Evolutionary conservation across 345 rosid species (phyloP).

Genomic region (Erodium maritimum): DNA sequence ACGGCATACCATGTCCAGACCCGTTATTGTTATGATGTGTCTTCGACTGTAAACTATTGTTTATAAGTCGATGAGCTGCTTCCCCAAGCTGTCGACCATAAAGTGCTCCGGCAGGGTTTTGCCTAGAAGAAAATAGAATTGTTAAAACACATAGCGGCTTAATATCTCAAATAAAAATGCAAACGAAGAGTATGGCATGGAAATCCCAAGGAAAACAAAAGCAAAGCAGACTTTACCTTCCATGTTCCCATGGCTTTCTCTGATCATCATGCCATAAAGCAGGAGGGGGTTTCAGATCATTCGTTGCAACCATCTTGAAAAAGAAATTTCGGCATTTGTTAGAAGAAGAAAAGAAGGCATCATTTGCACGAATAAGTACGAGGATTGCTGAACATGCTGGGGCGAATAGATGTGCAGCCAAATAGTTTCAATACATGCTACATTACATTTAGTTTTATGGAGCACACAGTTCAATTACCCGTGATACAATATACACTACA

Average conservation of each 20-base stretch:
- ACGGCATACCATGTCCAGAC: conserved; percentile 17
- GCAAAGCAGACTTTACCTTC: too few species aligned
- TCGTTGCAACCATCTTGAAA: conserved; percentile 33
- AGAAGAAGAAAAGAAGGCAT: too few species aligned
- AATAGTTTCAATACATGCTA: too few species aligned
- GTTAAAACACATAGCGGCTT: not conserved
- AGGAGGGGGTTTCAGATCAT: conserved; percentile 52
- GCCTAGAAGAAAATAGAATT: conserved; percentile 30
- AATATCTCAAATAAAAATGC: not conserved
- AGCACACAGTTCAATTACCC: too few species aligned
- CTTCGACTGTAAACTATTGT: conserved; percentile 45
- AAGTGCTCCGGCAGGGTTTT: conserved; percentile 40
- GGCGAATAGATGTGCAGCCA: too few species aligned
- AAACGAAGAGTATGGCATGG: not conserved
- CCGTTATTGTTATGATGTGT: conserved; percentile 18
- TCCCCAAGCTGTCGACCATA: conserved; percentile 59
- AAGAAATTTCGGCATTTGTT: too few species aligned
- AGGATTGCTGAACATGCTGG: too few species aligned
- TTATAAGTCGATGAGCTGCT: conserved; percentile 58
- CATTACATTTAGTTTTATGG: too few species aligned
- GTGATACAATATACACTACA: too few species aligned
- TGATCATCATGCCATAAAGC: conserved; percentile 81
- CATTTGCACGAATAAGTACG: too few species aligned
- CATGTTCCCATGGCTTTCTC: conserved; percentile 38
- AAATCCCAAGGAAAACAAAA: not conserved